Evolutionary conservation across 768 basidiomycete species (phyloP).

Genomic region (Mrakia hoshinonis): DNA sequence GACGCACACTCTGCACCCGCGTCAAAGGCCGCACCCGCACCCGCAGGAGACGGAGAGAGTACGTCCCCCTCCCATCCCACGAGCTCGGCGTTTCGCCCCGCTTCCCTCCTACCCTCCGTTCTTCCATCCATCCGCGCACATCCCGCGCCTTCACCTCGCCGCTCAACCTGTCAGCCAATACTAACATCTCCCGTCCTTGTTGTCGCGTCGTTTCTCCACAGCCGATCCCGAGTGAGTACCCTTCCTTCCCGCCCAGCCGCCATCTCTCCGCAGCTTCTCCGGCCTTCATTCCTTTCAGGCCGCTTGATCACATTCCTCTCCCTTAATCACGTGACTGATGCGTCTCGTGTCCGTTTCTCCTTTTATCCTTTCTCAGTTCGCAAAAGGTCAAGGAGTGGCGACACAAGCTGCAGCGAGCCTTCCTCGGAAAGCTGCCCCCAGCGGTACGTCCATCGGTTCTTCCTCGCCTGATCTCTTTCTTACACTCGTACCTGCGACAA

Average conservation of each 20-base stretch:
- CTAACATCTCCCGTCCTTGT: not conserved
- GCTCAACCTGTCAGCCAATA: not conserved
- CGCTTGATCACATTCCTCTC: not conserved
- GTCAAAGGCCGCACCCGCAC: conserved; percentile 49
- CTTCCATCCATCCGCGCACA: not conserved
- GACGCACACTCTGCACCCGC: not conserved
- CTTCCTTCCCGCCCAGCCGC: not conserved
- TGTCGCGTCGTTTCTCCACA: not conserved
- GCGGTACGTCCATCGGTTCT: not conserved
- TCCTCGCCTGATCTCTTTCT: not conserved
- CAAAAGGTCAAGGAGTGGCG: conserved; percentile 78
- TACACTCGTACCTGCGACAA: not conserved
- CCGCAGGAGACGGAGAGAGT: conserved; percentile 37
- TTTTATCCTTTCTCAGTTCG: conserved; percentile 11
- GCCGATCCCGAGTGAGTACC: conserved; percentile 18
- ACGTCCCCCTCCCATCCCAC: not conserved
- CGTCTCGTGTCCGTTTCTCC: too few species aligned
- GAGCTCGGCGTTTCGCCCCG: not conserved
- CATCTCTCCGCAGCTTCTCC: not conserved
- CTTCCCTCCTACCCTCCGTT: not conserved
- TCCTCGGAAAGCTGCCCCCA: conserved; percentile 51
- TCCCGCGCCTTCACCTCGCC: not conserved
- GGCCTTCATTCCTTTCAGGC: not conserved
- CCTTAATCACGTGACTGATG: too few species aligned
- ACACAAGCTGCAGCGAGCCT: conserved; percentile 80